phyloP scores from a whole-genome alignment of 164 flowering plant species.

The Magnolia officinalis region DNA sequence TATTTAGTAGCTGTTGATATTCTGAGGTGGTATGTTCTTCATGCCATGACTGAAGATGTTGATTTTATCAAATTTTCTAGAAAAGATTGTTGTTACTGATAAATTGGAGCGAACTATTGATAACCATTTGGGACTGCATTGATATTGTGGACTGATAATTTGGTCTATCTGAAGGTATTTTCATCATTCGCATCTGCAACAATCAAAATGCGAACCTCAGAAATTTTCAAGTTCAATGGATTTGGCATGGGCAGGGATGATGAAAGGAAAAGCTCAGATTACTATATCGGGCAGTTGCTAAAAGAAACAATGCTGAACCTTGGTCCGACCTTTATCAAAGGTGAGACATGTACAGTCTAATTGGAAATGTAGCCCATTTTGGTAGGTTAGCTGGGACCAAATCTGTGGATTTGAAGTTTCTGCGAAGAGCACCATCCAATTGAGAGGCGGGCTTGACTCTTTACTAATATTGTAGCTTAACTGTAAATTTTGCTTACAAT shows the following conservation, averaged over 20 bases:
- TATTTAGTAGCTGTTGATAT: not conserved
- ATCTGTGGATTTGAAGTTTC: not conserved
- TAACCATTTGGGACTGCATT: not conserved
- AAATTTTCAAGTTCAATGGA: slow-evolving; percentile 26
- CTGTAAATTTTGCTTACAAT: too few species aligned
- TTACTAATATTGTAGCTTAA: too few species aligned
- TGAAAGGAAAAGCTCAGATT: slow-evolving; percentile 30
- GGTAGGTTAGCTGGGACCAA: not conserved
- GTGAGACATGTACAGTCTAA: slow-evolving; percentile 29
- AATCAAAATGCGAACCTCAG: slow-evolving; percentile 56
- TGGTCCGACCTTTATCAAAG: slow-evolving; percentile 97
- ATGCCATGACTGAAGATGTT: not conserved
- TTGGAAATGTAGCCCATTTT: slow-evolving; percentile 9
- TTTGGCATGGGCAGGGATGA: slow-evolving; percentile 24
- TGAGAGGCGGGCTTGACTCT: not conserved
- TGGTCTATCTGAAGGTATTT: slow-evolving; percentile 55
- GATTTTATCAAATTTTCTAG: not conserved
- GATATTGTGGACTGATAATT: slow-evolving; percentile 15
- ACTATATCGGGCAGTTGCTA: slow-evolving; percentile 64
- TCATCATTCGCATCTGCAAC: slow-evolving; percentile 60
- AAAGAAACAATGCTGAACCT: slow-evolving; percentile 86
- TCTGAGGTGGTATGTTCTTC: not conserved
- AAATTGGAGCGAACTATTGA: not conserved
- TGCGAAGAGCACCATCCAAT: not conserved
- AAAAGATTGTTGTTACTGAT: not conserved